phyloP scores from a whole-genome alignment of 352 stramenopile genomes.

The Phytophthora ohioensis region DNA sequence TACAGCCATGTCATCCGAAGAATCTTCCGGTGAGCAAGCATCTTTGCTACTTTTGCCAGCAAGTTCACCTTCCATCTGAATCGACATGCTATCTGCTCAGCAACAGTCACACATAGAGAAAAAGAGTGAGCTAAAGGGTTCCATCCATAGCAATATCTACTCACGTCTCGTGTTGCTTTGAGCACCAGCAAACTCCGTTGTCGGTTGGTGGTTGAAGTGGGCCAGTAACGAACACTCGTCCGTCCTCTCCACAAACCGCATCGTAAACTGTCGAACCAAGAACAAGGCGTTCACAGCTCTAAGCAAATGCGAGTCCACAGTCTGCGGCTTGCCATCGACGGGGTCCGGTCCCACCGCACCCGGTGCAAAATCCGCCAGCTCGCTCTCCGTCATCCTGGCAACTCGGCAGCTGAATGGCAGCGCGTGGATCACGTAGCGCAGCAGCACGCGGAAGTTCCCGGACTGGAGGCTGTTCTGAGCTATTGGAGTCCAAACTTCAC shows the following conservation, averaged over 20 bases:
- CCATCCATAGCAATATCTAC: slow-evolving; percentile 6
- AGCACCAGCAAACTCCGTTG: slow-evolving; percentile 10
- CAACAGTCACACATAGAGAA: not conserved
- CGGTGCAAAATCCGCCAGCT: slow-evolving; percentile 51
- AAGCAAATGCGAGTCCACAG: slow-evolving; percentile 53
- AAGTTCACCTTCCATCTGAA: slow-evolving; percentile 39
- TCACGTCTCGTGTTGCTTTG: slow-evolving; percentile 17
- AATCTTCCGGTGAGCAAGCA: slow-evolving; percentile 19
- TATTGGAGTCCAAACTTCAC: slow-evolving; percentile 26
- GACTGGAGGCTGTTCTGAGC: slow-evolving; percentile 73
- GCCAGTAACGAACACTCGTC: slow-evolving; percentile 67
- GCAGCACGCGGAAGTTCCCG: slow-evolving; percentile 81
- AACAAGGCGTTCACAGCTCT: slow-evolving; percentile 78
- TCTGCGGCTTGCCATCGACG: slow-evolving; percentile 46
- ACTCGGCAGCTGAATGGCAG: slow-evolving; percentile 67
- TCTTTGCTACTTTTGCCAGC: slow-evolving; percentile 16
- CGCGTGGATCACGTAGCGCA: slow-evolving; percentile 64
- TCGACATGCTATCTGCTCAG: slow-evolving; percentile 33
- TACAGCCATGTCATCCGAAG: slow-evolving; percentile 66
- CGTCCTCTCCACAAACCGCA: slow-evolving; percentile 78
- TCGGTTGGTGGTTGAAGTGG: slow-evolving; percentile 64
- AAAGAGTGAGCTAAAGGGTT: slow-evolving; percentile 1
- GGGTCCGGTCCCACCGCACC: slow-evolving; percentile 12
- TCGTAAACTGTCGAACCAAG: slow-evolving; percentile 75
- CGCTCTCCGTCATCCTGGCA: slow-evolving; percentile 62